A percentile compares a stretch with the other conserved stretches of the same genome.
phyloP scores from a whole-genome alignment of 495 filamentous ascomycete genomes.

The Neurospora sublineolata region DNA sequence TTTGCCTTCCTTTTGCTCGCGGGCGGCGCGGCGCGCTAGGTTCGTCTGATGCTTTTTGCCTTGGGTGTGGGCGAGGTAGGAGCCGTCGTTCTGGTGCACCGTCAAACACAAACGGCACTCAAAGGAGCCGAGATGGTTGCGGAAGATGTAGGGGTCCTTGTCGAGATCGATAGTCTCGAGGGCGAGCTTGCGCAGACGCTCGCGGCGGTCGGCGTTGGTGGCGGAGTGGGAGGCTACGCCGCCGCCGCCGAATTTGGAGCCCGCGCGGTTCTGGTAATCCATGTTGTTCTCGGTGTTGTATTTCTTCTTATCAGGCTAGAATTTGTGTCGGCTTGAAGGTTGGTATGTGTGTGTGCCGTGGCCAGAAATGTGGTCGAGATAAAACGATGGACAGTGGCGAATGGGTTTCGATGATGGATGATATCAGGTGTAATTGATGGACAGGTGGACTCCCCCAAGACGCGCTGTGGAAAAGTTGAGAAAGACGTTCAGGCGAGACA shows the following conservation, averaged over 20 bases:
- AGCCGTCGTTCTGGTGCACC: slow-evolving; percentile 99
- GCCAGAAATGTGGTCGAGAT: neutral
- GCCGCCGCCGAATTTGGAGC: slow-evolving; percentile 95
- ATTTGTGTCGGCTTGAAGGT: neutral
- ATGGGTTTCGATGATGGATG: neutral
- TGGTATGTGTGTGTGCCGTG: neutral
- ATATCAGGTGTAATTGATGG: neutral
- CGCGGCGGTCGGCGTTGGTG: slow-evolving; percentile 92
- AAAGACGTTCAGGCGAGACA: neutral
- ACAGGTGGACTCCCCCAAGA: neutral
- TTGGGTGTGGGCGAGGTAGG: slow-evolving; percentile 97
- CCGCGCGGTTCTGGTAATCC: slow-evolving; percentile 81
- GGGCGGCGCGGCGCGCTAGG: slow-evolving; percentile 87
- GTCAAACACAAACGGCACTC: slow-evolving; percentile 96
- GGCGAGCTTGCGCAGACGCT: slow-evolving; percentile 93
- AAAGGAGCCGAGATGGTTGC: slow-evolving; percentile 97
- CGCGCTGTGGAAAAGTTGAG: neutral
- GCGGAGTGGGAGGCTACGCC: slow-evolving; percentile 88
- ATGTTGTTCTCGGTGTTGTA: slow-evolving; percentile 19
- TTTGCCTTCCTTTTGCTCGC: slow-evolving; percentile 78
- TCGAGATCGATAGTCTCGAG: slow-evolving; percentile 98
- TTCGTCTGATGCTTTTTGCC: slow-evolving; percentile 99
- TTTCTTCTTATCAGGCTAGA: neutral
- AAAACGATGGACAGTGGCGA: neutral
- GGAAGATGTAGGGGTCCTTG: slow-evolving; percentile 99